phyloP scores from a whole-genome alignment of 495 filamentous ascomycete genomes.

The Oleoguttula mirabilis region DNA sequence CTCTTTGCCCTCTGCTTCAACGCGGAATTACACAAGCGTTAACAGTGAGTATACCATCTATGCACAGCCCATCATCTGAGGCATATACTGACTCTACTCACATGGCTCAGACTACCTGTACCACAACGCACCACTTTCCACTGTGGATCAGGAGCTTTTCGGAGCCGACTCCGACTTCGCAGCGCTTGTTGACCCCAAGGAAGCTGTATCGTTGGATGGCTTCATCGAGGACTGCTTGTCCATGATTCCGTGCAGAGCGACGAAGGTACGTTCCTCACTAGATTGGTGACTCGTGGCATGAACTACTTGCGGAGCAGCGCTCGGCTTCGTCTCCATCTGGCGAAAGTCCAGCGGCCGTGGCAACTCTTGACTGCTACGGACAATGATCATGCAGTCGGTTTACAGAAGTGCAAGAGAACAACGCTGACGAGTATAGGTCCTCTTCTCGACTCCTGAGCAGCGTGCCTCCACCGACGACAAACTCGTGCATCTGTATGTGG shows the following conservation, averaged over 20 bases:
- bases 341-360: no score
- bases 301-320: no score
- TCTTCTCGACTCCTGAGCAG: constrained; percentile 22
- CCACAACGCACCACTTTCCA: constrained; percentile 6
- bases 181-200: not conserved
- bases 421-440: constrained; percentile 6
- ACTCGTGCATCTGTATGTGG: constrained; percentile 20
- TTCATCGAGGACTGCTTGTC: constrained; percentile 9
- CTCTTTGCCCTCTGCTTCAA: constrained; percentile 5
- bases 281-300: no score
- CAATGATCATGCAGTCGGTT: no score
- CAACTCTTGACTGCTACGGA: no score
- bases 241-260: constrained; percentile 1
- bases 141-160: constrained; percentile 6
- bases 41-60: no score
- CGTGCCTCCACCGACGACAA: constrained; percentile 20
- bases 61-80: no score
- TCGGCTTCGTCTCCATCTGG: no score
- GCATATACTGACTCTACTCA: no score
- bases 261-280: constrained; percentile 6
- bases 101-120: no score
- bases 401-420: no score
- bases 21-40: constrained; percentile 9
- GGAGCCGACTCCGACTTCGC: constrained; percentile 10
- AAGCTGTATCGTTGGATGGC: constrained; percentile 1